phyloP scores from a whole-genome alignment of 208 protist species.

The Trypanosoma lewisi region DNA sequence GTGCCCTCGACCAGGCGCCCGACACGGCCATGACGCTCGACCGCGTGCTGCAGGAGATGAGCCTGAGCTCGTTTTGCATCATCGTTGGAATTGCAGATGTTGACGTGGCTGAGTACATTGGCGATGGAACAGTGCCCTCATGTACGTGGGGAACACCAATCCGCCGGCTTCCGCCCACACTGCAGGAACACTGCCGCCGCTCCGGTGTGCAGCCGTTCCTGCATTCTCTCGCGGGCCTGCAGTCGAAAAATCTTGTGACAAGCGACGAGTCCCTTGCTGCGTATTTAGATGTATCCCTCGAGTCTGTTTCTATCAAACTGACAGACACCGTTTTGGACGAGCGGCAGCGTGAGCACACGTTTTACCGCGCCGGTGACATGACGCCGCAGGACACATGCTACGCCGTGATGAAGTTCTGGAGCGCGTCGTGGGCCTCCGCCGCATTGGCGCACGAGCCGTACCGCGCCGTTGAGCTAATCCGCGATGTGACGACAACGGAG shows the following conservation, averaged over 20 bases:
- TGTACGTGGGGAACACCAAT: slow-evolving; percentile 50
- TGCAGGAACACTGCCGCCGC: slow-evolving; percentile 44
- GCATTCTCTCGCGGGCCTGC: slow-evolving; percentile 40
- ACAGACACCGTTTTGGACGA: background rate
- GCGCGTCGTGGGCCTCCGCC: slow-evolving; percentile 21
- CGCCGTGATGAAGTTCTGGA: slow-evolving; percentile 70
- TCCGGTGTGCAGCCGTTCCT: slow-evolving; percentile 37
- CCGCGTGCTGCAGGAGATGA: slow-evolving; percentile 62
- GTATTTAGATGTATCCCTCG: slow-evolving; percentile 23
- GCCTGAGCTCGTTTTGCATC: slow-evolving; percentile 80
- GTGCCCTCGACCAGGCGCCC: slow-evolving; percentile 12
- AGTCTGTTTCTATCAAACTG: slow-evolving; percentile 25
- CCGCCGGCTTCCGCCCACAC: slow-evolving; percentile 39
- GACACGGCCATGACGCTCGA: slow-evolving; percentile 25
- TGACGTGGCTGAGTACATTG: slow-evolving; percentile 37
- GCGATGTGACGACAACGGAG: slow-evolving; percentile 17
- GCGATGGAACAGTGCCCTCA: background rate
- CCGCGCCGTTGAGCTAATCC: slow-evolving; percentile 17
- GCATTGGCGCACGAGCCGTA: background rate
- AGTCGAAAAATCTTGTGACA: slow-evolving; percentile 41
- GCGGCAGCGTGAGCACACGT: background rate
- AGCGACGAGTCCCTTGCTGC: slow-evolving; percentile 21
- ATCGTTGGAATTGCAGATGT: slow-evolving; percentile 57
- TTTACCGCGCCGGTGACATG: slow-evolving; percentile 7
- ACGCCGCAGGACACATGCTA: slow-evolving; percentile 14